These are phyloP conservation scores for Debaryomyces coudertii DNA, from an alignment of 1,139 yeast species.

Conservation along the genomic window DNA sequence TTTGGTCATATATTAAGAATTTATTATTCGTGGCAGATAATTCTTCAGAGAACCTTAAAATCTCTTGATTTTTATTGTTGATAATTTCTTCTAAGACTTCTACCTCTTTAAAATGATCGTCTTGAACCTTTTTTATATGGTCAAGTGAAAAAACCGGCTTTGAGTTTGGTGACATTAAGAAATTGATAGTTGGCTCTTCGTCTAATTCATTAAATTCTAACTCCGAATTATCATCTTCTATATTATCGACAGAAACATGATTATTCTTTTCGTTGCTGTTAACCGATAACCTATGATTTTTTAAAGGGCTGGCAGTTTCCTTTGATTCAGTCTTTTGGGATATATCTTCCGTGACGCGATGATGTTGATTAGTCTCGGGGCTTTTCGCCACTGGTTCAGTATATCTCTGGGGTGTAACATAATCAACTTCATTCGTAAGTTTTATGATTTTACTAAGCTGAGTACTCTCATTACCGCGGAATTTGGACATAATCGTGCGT, in stretches of 20 bases:
- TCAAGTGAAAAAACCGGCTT: conserved; percentile 40
- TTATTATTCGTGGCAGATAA: conserved; percentile 23
- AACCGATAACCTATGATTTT: conserved; percentile 16
- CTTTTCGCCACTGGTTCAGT: conserved; percentile 49
- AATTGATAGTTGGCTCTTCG: conserved; percentile 35
- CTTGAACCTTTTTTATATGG: conserved; percentile 35
- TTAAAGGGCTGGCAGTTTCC: conserved; percentile 31
- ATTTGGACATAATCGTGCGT: background rate
- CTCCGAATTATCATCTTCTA: conserved; percentile 11
- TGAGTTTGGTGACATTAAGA: conserved; percentile 39
- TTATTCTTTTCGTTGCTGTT: background rate
- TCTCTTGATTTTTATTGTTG: conserved; percentile 22
- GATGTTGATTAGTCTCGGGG: conserved; percentile 43
- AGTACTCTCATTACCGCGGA: conserved; percentile 19
- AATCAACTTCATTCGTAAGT: conserved; percentile 21
- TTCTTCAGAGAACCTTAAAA: conserved; percentile 25
- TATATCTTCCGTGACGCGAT: conserved; percentile 22
- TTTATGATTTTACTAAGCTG: conserved; percentile 26
- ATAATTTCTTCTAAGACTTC: conserved; percentile 21
- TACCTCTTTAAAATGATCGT: conserved; percentile 25
- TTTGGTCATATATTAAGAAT: conserved; percentile 24
- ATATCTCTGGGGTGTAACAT: conserved; percentile 43
- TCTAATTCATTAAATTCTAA: conserved; percentile 16
- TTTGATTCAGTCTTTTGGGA: conserved; percentile 17
- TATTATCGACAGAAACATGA: conserved; percentile 7